Percentiles rank a stretch among this genome's conserved stretches.
Conservation (phyloP, 2,329 filamentous ascomycete species). For the Botrytis elliptica region DNA sequence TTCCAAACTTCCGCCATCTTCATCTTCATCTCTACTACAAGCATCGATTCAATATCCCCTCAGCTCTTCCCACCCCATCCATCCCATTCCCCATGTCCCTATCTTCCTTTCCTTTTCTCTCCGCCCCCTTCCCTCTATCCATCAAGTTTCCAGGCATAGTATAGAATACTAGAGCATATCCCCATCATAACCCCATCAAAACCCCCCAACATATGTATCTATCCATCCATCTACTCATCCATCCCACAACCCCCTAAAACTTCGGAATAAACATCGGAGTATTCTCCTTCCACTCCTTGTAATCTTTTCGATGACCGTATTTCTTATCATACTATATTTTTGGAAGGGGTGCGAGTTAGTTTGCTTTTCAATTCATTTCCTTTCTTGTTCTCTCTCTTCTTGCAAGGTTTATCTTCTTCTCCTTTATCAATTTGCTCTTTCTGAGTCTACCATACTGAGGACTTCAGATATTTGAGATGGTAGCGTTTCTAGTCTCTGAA, state of each 20-base stretch:
- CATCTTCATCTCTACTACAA: neutral
- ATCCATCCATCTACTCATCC: neutral
- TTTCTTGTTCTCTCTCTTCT: neutral
- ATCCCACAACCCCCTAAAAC: slow-evolving; percentile 41
- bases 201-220: too few species aligned
- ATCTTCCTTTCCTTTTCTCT: neutral
- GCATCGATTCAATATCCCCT: neutral
- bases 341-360: neutral
- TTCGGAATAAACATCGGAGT: slow-evolving; percentile 65
- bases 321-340: slow-evolving; percentile 55
- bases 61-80: neutral
- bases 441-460: too few species aligned
- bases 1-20: neutral
- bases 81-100: neutral
- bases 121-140: neutral
- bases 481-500: neutral
- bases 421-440: too few species aligned
- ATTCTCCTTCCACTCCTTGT: slow-evolving; percentile 65
- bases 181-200: too few species aligned
- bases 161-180: neutral
- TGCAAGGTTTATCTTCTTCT: neutral
- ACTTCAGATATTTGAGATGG: neutral
- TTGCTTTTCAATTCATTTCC: neutral
- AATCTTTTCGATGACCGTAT: slow-evolving; percentile 63
- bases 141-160: neutral